Conservation (phyloP, 2,329 filamentous ascomycete genomes). For the Sclerotinia minor region DNA sequence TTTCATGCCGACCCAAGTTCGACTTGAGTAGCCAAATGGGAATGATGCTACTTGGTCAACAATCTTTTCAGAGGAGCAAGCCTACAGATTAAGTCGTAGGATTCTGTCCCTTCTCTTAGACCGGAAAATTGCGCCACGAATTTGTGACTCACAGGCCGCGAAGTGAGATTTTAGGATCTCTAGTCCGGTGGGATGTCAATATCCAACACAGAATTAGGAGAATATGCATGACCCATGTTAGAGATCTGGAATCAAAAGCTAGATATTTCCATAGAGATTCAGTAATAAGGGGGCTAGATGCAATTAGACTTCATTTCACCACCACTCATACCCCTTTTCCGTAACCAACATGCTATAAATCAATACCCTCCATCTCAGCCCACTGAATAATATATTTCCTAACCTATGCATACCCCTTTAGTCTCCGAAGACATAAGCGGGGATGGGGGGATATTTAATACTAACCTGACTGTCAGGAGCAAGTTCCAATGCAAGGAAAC, state of each 20-base stretch:
- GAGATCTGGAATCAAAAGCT: neutral
- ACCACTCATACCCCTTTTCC: neutral
- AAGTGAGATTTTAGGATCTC: neutral
- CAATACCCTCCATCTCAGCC: conserved; percentile 25
- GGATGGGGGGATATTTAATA: conserved; percentile 28
- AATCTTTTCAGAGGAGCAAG: neutral
- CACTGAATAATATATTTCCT: conserved; percentile 30
- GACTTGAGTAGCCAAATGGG: neutral
- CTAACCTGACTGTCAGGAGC: conserved; percentile 82
- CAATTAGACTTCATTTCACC: neutral
- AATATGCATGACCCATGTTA: neutral
- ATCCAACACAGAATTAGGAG: neutral
- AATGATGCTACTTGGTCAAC: neutral
- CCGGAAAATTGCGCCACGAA: neutral
- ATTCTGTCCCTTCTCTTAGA: neutral
- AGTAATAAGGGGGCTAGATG: neutral
- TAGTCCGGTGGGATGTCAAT: neutral
- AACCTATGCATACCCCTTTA: conserved; percentile 24
- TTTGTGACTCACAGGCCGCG: neutral
- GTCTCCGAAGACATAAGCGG: conserved; percentile 17
- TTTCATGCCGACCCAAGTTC: neutral
- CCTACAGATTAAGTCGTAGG: neutral
- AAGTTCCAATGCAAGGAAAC: conserved; percentile 71
- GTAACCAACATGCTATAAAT: conserved; percentile 8
- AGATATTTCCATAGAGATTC: neutral